A percentile compares a stretch with the other conserved stretches of the same genome.
Evolutionary conservation across 768 basidiomycete species (phyloP).

Genomic region (Leccinellum luteum): DNA sequence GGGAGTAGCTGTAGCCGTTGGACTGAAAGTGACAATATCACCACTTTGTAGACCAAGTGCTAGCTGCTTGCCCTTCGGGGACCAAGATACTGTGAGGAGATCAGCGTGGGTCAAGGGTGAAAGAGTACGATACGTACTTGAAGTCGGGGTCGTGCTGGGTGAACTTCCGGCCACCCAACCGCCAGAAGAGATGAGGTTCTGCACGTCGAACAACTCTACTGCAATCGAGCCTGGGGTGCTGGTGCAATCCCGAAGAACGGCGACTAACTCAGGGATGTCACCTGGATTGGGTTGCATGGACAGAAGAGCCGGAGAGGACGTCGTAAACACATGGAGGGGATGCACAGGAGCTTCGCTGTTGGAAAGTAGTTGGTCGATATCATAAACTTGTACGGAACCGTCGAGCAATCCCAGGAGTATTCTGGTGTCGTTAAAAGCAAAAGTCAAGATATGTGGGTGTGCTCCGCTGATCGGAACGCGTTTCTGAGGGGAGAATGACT

Average conservation of each 20-base stretch:
- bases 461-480: slow-evolving; percentile 42
- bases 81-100: slow-evolving; percentile 67
- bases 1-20: slow-evolving; percentile 49
- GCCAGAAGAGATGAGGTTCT: slow-evolving; percentile 42
- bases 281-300: slow-evolving; percentile 69
- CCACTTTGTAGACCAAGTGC: slow-evolving; percentile 71
- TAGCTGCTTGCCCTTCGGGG: slow-evolving; percentile 82
- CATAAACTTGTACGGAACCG: slow-evolving; percentile 60
- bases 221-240: slow-evolving; percentile 35
- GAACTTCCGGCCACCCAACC: slow-evolving; percentile 55
- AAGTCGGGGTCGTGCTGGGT: slow-evolving; percentile 51
- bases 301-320: slow-evolving; percentile 42
- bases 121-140: slow-evolving; percentile 44
- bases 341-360: slow-evolving; percentile 39
- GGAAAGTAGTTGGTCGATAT: slow-evolving; percentile 51
- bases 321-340: slow-evolving; percentile 48
- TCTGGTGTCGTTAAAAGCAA: slow-evolving; percentile 59
- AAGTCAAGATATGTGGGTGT: slow-evolving; percentile 52
- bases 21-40: slow-evolving; percentile 65
- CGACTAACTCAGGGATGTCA: slow-evolving; percentile 53
- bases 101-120: slow-evolving; percentile 2
- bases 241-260: slow-evolving; percentile 47
- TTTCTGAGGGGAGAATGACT: slow-evolving; percentile 52
- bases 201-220: slow-evolving; percentile 62
- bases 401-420: slow-evolving; percentile 57